Conservation (phyloP, 345 rosid species). For the Acer yangbiense region DNA sequence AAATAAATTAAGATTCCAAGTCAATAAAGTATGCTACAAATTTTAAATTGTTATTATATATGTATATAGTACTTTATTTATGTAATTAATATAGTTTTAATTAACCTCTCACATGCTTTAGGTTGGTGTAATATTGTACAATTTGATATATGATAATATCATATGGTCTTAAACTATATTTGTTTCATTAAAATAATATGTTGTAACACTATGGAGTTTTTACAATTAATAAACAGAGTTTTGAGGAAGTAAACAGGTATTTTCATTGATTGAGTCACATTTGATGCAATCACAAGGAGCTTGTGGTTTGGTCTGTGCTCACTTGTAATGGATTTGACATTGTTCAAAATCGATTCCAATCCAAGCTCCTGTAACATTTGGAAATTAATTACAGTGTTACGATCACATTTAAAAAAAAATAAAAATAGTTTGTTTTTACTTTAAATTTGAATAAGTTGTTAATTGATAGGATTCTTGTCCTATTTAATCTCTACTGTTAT, state of each 20-base stretch:
- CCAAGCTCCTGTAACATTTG: constrained; percentile 59
- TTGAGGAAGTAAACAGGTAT: constrained; percentile 66
- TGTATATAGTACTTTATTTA: not conserved
- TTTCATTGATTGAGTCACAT: constrained; percentile 52
- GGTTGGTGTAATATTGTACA: not conserved
- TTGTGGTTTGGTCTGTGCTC: constrained; percentile 60
- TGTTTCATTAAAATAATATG: no score
- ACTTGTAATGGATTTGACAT: constrained; percentile 53
- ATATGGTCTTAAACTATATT: not conserved
- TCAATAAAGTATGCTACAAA: not conserved
- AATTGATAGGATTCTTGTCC: no score
- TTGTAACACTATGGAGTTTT: not conserved
- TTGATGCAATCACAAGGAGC: constrained; percentile 47
- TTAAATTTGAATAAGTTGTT: no score
- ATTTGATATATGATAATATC: no score
- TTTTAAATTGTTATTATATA: not conserved
- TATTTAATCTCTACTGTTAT: no score
- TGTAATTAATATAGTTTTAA: not conserved
- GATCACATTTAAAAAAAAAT: no score
- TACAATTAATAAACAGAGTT: not conserved
- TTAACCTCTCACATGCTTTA: not conserved
- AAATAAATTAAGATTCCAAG: not conserved
- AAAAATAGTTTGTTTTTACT: no score
- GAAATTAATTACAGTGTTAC: not conserved
- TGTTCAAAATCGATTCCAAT: constrained; percentile 68